Evolutionary conservation across 345 rosid species (phyloP), one percentile per base, ranked within the genome.

Genomic region (Dovyalis caffra): DNA sequence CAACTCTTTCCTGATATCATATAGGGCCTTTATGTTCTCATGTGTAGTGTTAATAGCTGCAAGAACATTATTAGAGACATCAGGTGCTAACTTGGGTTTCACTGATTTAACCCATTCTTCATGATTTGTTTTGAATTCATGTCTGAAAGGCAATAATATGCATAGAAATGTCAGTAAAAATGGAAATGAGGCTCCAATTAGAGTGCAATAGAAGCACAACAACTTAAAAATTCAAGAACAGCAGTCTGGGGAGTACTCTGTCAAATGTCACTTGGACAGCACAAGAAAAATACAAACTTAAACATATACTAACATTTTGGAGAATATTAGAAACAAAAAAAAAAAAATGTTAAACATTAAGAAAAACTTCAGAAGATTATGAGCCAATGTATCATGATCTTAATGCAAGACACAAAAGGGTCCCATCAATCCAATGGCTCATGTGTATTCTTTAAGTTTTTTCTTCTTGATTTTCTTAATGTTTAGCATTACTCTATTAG

Each of bases 71-170:
- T 71, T 76, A 80, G 89, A 87, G 43, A 87, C 82, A 80, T 78
- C 83, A 82, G 89, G 79, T 74, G 90, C 97, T 65, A 92, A 78
- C 74, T 80, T 88, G 57, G 97, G 97, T 80, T 89, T 89, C 81
- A 87, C 91, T 56, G 93, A 83, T 71, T 80, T 83, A 70, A 90
- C 83, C 97, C 97, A 95, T 74, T 90, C 97, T 86, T 90, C 95
- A 80, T 95, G 87, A 83, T 89, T 92, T 75, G 92, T 87, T 84
- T 81, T 91, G 81, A 95, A 92, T 78, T 92, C 98, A 85, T 78
- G 91, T 78, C 99, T 92, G 88, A 71, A 83, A 81, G 64, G 72
- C 31, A 73, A 68, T 40, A 32, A 62, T 49, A 78, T 62, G 70
- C 23, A 60, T 43, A 23, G 76, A 40, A 56, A 32, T 71, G 69